These are phyloP conservation scores for Lepidium africanum DNA, from an alignment of 345 rosid genomes.

Conservation along the genomic window DNA sequence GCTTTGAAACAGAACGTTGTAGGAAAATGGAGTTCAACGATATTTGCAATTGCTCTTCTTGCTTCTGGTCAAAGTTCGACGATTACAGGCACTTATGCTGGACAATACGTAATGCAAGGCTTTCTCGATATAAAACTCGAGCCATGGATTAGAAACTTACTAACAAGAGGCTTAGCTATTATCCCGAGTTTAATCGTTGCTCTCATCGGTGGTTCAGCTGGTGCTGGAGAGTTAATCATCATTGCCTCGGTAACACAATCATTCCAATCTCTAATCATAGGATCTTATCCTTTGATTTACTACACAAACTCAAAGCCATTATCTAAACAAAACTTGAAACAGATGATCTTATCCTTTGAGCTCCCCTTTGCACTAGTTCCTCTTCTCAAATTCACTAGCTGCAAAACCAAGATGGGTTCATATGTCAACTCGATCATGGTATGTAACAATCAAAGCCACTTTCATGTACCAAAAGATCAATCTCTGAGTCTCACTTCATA, in stretches of 20 bases:
- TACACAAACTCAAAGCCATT: background rate
- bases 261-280: background rate
- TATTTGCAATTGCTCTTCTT: constrained; percentile 81
- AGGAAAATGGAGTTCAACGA: constrained; percentile 94
- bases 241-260: constrained; percentile 67
- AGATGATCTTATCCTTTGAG: constrained; percentile 96
- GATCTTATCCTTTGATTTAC: background rate
- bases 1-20: constrained; percentile 68
- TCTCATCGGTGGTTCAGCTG: constrained; percentile 81
- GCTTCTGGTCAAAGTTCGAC: constrained; percentile 99
- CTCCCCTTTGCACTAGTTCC: constrained; percentile 91
- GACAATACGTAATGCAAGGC: constrained; percentile 99
- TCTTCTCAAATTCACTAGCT: constrained; percentile 89
- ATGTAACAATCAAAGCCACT: constrained; percentile 10
- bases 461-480: background rate
- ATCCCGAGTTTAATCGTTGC: constrained; percentile 91
- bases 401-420: constrained; percentile 77
- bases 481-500: background rate
- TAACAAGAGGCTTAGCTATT: constrained; percentile 87
- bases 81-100: constrained; percentile 96
- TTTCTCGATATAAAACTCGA: constrained; percentile 68
- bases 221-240: constrained; percentile 83
- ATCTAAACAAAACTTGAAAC: background rate
- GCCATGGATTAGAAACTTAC: constrained; percentile 80
- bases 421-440: constrained; percentile 55